Evolutionary conservation across 1,139 yeast species (phyloP), one percentile per base, ranked within the genome.

Genomic region (Lodderomyces margitis): DNA sequence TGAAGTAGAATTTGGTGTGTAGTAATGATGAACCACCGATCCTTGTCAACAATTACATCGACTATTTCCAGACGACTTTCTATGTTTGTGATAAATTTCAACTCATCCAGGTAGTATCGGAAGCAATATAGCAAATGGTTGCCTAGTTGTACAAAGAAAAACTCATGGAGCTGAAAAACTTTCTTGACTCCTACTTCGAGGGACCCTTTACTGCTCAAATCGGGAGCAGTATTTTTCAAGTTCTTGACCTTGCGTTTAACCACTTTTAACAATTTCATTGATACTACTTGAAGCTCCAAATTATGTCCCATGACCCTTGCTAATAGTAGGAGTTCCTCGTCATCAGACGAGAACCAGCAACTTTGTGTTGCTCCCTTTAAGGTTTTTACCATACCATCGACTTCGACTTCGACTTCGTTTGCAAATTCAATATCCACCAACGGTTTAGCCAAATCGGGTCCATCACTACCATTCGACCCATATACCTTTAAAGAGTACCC

Each of bases 401-500:
- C 36, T 12, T 33, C 14, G 17, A 19, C 36, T 12, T 33, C 14
- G 9, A 20, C 24, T n/a, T 32, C 24, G 14, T 44, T 16, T 41
- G 12, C 17, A 21, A 16, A 51, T 27, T 57, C 46, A 1, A 61
- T 37, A 31, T 52, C 43, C 5, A 62, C 41, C 3, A 61, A 42
- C 1, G 65, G 61, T 7, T 36, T 32, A 4, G 21, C 35, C 5
- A 21, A 31, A 8, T 25, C 34, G 11, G 43, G n/a, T 44, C 48
- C 36, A 25, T 49, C 51, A 12, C 24, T 50, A 7, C 64, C 68
- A 32, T 64, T 43, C 7, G 59, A 41, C 40, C 61, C 61, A 44
- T 55, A 64, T 4, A 68, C 55, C 35, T 53, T 55, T 34, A 70
- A 46, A 11, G 53, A 50, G 46, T 59, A 67, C 9, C 74, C 74